phyloP scores from a whole-genome alignment of 73 alveolate species.

The Paramecium pentaurelia region DNA sequence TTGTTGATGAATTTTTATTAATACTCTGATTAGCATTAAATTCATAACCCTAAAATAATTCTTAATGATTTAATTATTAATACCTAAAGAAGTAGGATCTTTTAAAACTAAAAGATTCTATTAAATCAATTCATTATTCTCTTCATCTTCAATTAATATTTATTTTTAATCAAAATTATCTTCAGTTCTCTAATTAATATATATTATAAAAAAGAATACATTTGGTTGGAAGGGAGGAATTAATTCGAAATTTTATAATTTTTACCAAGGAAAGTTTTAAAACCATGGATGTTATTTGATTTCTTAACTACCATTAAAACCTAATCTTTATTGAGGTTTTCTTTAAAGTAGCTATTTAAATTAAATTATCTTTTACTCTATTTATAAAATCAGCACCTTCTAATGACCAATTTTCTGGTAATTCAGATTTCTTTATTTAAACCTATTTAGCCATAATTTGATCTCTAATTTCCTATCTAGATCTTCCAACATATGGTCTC shows the following conservation, averaged over 20 bases:
- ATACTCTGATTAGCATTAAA: conserved; percentile 4
- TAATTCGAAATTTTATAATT: conserved; percentile 73
- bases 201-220: conserved; percentile 45
- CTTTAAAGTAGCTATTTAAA: conserved; percentile 61
- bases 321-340: conserved; percentile 82
- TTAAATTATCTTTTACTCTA: conserved; percentile 51
- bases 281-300: conserved; percentile 96
- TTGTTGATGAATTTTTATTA: neutral
- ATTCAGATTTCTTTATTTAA: conserved; percentile 75
- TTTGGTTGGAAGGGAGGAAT: conserved; percentile 88
- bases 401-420: conserved; percentile 92
- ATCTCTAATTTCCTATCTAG: conserved; percentile 95
- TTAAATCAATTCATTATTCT: conserved; percentile 32
- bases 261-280: conserved; percentile 84
- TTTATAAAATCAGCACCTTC: conserved; percentile 97
- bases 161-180: conserved; percentile 64
- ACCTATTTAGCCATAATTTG: conserved; percentile 87
- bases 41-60: conserved; percentile 51
- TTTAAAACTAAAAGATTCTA: neutral
- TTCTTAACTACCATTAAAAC: conserved; percentile 92
- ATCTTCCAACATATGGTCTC: conserved; percentile 93
- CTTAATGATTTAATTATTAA: neutral
- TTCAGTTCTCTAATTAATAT: conserved; percentile 5
- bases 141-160: conserved; percentile 56
- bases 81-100: neutral